phyloP scores from a whole-genome alignment of 768 basidiomycete species.

The Tricholoma saponaceum region DNA sequence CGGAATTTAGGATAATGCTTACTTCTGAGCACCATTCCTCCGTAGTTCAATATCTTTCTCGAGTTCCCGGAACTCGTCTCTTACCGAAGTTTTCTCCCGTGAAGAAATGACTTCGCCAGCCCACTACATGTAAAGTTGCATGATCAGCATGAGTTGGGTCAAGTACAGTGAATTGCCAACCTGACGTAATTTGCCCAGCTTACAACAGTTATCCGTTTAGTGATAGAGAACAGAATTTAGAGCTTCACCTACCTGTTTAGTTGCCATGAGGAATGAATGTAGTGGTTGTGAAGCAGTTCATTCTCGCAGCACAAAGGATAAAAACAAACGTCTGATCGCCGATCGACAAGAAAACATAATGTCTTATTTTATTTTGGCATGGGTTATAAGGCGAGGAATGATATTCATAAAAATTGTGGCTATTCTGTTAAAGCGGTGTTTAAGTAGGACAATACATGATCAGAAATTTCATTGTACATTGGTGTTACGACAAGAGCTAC shows the following conservation, averaged over 20 bases:
- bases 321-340: slow-evolving; percentile 2
- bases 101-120: slow-evolving; percentile 86
- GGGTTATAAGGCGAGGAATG: too few species aligned
- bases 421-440: too few species aligned
- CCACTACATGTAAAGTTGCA: slow-evolving; percentile 56
- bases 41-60: slow-evolving; percentile 84
- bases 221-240: neutral
- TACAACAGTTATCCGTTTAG: slow-evolving; percentile 1
- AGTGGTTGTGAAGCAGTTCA: slow-evolving; percentile 5
- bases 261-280: slow-evolving; percentile 43
- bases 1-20: slow-evolving; percentile 21
- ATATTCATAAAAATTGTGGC: too few species aligned
- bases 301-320: neutral
- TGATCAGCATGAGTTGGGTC: slow-evolving; percentile 18
- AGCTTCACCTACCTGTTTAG: slow-evolving; percentile 50
- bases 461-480: too few species aligned
- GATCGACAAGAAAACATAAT: too few species aligned
- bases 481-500: too few species aligned
- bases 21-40: slow-evolving; percentile 71
- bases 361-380: too few species aligned
- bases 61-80: slow-evolving; percentile 76
- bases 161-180: slow-evolving; percentile 29
- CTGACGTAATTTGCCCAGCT: slow-evolving; percentile 81
- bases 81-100: slow-evolving; percentile 73
- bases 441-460: too few species aligned